Base-by-base conservation (phyloP, 768 basidiomycete genomes). In the Rhizopogon vulgaris region DNA sequence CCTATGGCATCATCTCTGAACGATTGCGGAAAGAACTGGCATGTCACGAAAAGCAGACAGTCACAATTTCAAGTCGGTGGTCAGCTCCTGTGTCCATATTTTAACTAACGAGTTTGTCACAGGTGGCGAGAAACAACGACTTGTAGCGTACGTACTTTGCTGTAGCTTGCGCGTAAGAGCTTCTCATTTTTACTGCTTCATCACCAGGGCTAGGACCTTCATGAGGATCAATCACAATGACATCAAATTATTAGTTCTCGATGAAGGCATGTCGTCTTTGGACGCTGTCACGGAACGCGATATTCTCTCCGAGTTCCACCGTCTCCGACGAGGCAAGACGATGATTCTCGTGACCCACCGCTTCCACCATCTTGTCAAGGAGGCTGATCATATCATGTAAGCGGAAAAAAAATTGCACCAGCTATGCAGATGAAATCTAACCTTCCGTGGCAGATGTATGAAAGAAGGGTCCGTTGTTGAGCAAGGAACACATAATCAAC, bases 191-290 rank as follows among this genome's bases (percentile, higher is more conserved):
- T 14, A 28, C 4, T 11, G 40, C 15, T 37, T 49, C 39, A 11
- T 15, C 25, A 9, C 15, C 49, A 78, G 78, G 25, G 73, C 77
- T 12, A 76, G 77, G 7, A 69, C 69, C 7, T 78, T 77, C 52
- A 75, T 76, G 71, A 63, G 74, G 36, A 43, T 65, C 0, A 40
- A 58, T 15, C 37, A 60, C 22, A 65, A 63, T 10, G 54, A 73
- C 3, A 69, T 75, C 24, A 73, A 70, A 27, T 73, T 83, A 10
- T 65, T 83, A 15, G 71, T 78, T 3, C 72, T 78, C 2, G 83
- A 85, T 54, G 82, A 84, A 59, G 80, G 82, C 0, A 81, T 73
- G 37, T 79, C 80, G 0, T 74, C 78, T 3, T 56, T 83, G 38
- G 83, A 84, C 48, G 73, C 84, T 8, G 63, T 76, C 40, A 76